Base-by-base conservation (phyloP, 2,329 filamentous ascomycete genomes). In the Rosellinia necatrix region DNA sequence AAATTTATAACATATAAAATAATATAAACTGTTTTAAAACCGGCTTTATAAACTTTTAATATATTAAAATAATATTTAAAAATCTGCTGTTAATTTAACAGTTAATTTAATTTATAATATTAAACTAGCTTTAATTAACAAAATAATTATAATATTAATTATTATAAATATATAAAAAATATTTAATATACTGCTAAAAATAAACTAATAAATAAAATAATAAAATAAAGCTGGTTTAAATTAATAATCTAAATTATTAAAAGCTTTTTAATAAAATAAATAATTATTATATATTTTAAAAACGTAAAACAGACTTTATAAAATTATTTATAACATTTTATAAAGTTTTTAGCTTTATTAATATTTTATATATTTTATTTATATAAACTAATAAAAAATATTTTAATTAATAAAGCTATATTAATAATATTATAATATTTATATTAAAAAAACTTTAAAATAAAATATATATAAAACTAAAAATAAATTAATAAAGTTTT, bases 301-400 rank as follows among this genome's bases (percentile, higher is more conserved):
- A 51, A 1, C 6, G 17, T 27, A 1, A 8, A 40, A 43, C 29
- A 43, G 44, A 40, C 3, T 19, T 49, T 21, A 41, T 27, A 35
- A 43, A 44, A 5, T n/a, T 19, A 37, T 5, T 3, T 56, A 41
- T 32, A 52, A 37, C 22, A 52, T 37, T 6, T n/a, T 56, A 53
- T 43, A 53, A 50, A 46, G 4, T 2, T 52, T 52, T 27, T 50
- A 51, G 3, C 2, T 1, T 56, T 56, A 34, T 47, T 46, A 34
- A 56, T 56, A 13, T 15, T 46, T n/a, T 56, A 56, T 56, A 50
- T 46, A 40, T 32, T 56, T 6, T 50, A 56, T 41, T 40, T 56
- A 46, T 50, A 35, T 34, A 49, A 41, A 56, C 25, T 42, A 40
- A 21, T 21, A 10, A 49, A 41, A 19, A 24, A 15, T 4, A 56